These are phyloP conservation scores for Trypethelium eluteriae DNA, from an alignment of 495 filamentous ascomycete genomes.

Conservation along the genomic window DNA sequence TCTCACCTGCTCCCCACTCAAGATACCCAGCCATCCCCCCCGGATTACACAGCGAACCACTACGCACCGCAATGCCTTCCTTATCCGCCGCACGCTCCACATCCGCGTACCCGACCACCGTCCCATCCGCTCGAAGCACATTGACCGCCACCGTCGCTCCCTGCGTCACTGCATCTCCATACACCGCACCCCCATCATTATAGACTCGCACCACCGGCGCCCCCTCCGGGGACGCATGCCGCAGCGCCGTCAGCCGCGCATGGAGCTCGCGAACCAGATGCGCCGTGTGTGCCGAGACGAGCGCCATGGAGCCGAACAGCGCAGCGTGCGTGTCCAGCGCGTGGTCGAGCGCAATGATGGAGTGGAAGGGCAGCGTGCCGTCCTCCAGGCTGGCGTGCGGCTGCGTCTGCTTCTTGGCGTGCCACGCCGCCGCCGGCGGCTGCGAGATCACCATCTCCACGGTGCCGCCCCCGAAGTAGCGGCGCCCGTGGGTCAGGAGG, in stretches of 20 bases:
- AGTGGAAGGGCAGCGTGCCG: slow-evolving; percentile 72
- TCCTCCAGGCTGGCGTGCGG: slow-evolving; percentile 67
- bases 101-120: slow-evolving; percentile 48
- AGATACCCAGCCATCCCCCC: slow-evolving; percentile 47
- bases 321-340: slow-evolving; percentile 58
- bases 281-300: slow-evolving; percentile 56
- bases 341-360: slow-evolving; percentile 60
- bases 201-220: slow-evolving; percentile 52
- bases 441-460: slow-evolving; percentile 68
- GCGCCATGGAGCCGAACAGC: slow-evolving; percentile 55
- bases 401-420: slow-evolving; percentile 53
- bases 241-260: slow-evolving; percentile 43
- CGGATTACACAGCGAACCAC: slow-evolving; percentile 59
- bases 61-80: slow-evolving; percentile 58
- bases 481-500: slow-evolving; percentile 52
- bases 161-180: slow-evolving; percentile 52
- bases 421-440: slow-evolving; percentile 53
- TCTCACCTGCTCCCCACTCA: slow-evolving; percentile 46
- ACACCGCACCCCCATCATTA: slow-evolving; percentile 43
- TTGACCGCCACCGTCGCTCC: slow-evolving; percentile 70
- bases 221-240: slow-evolving; percentile 49
- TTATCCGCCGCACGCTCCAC: slow-evolving; percentile 58
- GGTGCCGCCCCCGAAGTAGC: slow-evolving; percentile 92
- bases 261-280: slow-evolving; percentile 49
- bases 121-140: slow-evolving; percentile 47